Evolutionary conservation across 2,329 filamentous ascomycete genomes (phyloP).

Genomic region (Apiospora sp.): DNA sequence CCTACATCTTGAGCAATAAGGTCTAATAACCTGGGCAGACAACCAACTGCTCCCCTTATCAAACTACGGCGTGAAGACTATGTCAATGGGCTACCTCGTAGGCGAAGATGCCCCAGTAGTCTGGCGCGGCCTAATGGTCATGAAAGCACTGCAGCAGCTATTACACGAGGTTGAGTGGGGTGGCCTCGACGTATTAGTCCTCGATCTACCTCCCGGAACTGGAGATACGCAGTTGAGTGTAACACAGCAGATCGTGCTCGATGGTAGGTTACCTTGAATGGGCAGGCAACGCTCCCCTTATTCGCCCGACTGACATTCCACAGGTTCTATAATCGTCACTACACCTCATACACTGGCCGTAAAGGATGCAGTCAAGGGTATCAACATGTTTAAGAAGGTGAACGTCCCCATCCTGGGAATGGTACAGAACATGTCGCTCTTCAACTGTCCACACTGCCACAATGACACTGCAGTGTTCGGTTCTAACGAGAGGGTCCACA

Average conservation of each 20-base stretch:
- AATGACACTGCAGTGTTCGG: slow-evolving; percentile 81
- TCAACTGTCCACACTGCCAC: slow-evolving; percentile 80
- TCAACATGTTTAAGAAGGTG: slow-evolving; percentile 91
- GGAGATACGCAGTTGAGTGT: slow-evolving; percentile 98
- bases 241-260: slow-evolving; percentile 89
- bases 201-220: slow-evolving; percentile 93
- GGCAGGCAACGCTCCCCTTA: neutral
- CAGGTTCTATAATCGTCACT: slow-evolving; percentile 84
- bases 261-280: slow-evolving; percentile 62
- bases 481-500: slow-evolving; percentile 67
- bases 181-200: slow-evolving; percentile 83
- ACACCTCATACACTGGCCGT: slow-evolving; percentile 94
- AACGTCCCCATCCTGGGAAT: slow-evolving; percentile 83
- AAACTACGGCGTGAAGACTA: slow-evolving; percentile 95
- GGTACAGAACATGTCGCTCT: slow-evolving; percentile 91
- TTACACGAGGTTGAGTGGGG: slow-evolving; percentile 96
- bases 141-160: slow-evolving; percentile 95
- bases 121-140: slow-evolving; percentile 97
- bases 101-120: slow-evolving; percentile 83
- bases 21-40: slow-evolving; percentile 52
- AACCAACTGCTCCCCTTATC: slow-evolving; percentile 87
- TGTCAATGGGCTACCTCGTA: slow-evolving; percentile 98
- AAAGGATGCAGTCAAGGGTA: slow-evolving; percentile 89
- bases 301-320: slow-evolving; percentile 12
- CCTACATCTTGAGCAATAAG: neutral